Evolutionary conservation across 495 filamentous ascomycete genomes (phyloP).

Genomic region (Evansstolkia leycettana): DNA sequence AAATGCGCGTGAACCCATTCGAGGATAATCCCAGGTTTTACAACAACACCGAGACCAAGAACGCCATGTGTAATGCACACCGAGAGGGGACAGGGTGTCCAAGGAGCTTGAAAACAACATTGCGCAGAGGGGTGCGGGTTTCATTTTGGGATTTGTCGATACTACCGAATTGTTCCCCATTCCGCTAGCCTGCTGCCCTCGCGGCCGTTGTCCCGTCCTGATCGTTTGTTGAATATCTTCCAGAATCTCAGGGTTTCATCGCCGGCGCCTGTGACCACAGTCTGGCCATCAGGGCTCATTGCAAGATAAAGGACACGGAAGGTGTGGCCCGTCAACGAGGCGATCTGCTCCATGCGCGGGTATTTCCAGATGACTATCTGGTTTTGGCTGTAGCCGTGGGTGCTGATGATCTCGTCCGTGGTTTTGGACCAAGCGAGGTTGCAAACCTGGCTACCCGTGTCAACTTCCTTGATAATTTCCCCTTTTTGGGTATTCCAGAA

Average conservation of each 20-base stretch:
- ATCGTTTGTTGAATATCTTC: slow-evolving; percentile 76
- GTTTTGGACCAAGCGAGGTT: slow-evolving; percentile 94
- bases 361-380: slow-evolving; percentile 99
- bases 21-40: slow-evolving; percentile 13
- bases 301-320: slow-evolving; percentile 92
- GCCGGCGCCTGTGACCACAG: slow-evolving; percentile 89
- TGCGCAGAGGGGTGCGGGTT: neutral
- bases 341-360: slow-evolving; percentile 92
- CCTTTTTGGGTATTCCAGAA: slow-evolving; percentile 92
- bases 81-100: too few relatives aligned
- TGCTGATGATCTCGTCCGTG: slow-evolving; percentile 91
- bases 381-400: slow-evolving; percentile 95
- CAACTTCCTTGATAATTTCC: slow-evolving; percentile 66
- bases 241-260: slow-evolving; percentile 95
- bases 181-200: slow-evolving; percentile 48
- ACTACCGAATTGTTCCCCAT: slow-evolving; percentile 60
- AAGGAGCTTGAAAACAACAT: neutral
- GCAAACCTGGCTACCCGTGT: slow-evolving; percentile 94
- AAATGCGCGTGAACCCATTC: slow-evolving; percentile 17
- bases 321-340: slow-evolving; percentile 87
- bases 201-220: slow-evolving; percentile 37
- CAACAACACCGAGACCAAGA: slow-evolving; percentile 16
- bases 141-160: too few relatives aligned
- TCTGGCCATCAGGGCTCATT: slow-evolving; percentile 91
- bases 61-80: slow-evolving; percentile 31